Evolutionary conservation across 495 filamentous ascomycete genomes (phyloP), one percentile per base, ranked within the genome.

Genomic region (Penicillium angulare): DNA sequence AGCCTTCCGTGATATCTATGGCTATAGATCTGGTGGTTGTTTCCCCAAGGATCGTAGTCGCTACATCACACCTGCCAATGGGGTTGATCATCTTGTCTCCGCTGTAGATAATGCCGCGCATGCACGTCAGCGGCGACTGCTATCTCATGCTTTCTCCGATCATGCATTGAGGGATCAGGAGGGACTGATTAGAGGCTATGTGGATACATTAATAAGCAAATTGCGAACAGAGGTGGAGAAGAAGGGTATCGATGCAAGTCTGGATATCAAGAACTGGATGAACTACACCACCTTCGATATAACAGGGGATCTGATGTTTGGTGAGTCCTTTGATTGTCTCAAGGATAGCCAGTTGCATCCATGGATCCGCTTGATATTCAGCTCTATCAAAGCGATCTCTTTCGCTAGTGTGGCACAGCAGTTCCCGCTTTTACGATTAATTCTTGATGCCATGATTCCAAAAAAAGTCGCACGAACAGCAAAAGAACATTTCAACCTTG

Each of bases 1-100:
- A 13, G 80, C 83, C 3, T 82, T 75, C 69, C 74, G 75, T 21
- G 80, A 84, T 49, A 83, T 88, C 41, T 82, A 86, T 50, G 78
- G 77, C 7, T 17, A 63, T 68, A 18, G 72, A 67, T 18, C 67
- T 55, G 42, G 81, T 0, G 55, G 55, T 3, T 60, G 58, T 16
- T 59, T 66, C 8, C 42, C 50, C 0, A 66, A 64, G 15, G 58
- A 66, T 41, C 52, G 47, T 0, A 53, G 43, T 8, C 57, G 51
- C 9, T 66, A 66, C 31, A 15, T 59, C n/a, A 43, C 51, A 2
- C 57, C 63, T 0, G 52, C 47, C 1, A 64, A 66, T 55, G 58
- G 57, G 0, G 53, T 57, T 10, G 53, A 59, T 24, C 52, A 62
- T 47, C 17, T 66, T 8, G 44, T 64, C 3, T 48, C 48, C 29